These are phyloP conservation scores for Coemansia pectinata DNA, from an alignment of 192 early-diverging fungal species.

Conservation along the genomic window DNA sequence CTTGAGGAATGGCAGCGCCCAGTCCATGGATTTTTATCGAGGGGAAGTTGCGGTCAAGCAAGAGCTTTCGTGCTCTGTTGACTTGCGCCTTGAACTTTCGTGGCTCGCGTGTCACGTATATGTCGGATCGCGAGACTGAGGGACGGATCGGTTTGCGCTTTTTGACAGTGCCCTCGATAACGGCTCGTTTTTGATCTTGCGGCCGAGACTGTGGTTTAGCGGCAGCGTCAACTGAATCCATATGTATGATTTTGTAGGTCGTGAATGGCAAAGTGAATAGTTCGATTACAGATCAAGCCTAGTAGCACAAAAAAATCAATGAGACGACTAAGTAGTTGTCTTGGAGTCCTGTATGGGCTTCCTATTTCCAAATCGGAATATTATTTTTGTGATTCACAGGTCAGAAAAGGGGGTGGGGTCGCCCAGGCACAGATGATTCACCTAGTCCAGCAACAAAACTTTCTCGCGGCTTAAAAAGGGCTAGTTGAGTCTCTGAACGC, in stretches of 20 bases:
- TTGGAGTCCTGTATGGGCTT: not conserved
- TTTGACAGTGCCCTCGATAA: constrained; percentile 22
- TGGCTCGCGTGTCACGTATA: constrained; percentile 75
- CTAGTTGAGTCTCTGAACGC: not conserved
- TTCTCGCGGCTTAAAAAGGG: not conserved
- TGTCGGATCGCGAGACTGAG: constrained; percentile 68
- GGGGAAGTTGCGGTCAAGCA: constrained; percentile 62
- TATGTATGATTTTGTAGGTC: not conserved
- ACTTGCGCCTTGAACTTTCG: constrained; percentile 61
- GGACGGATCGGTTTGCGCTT: constrained; percentile 63
- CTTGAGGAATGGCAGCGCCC: constrained; percentile 70
- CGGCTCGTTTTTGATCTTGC: constrained; percentile 6
- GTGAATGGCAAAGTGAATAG: not conserved
- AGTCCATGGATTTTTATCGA: constrained; percentile 76
- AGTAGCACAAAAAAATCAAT: not conserved
- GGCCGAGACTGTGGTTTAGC: not conserved
- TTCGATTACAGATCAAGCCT: not conserved
- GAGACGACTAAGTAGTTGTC: not conserved
- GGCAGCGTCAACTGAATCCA: not conserved
- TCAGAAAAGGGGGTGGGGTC: not conserved
- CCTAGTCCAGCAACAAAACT: not conserved
- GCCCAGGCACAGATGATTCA: constrained; percentile 1
- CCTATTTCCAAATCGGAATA: not conserved
- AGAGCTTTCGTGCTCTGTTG: constrained; percentile 63
- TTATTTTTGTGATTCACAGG: constrained; percentile 5